phyloP scores from a whole-genome alignment of 805 yeast genomes.

The Pichia manshurica region DNA sequence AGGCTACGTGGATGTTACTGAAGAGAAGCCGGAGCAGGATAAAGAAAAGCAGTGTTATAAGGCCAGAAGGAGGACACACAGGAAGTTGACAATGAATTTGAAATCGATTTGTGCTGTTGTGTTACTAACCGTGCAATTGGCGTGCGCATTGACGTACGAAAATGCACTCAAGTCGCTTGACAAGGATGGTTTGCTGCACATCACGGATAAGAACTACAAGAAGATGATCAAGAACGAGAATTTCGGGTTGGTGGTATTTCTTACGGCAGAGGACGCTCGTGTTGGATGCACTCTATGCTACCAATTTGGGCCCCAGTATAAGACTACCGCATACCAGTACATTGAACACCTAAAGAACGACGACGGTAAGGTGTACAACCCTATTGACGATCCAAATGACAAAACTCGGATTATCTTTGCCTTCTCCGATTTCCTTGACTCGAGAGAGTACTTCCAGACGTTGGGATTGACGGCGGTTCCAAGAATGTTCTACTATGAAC shows the following conservation, averaged over 20 bases:
- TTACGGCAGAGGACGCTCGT: constrained; percentile 70
- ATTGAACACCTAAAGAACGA: constrained; percentile 30
- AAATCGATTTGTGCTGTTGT: background rate
- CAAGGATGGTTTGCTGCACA: constrained; percentile 13
- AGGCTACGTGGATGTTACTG: no score
- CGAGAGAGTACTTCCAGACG: constrained; percentile 45
- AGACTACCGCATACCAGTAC: constrained; percentile 57
- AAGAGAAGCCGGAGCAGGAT: no score
- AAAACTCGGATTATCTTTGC: constrained; percentile 52
- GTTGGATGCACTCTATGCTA: constrained; percentile 75
- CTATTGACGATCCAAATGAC: constrained; percentile 37
- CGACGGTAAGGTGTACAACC: constrained; percentile 39
- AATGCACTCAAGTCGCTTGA: constrained; percentile 14
- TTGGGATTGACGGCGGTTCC: constrained; percentile 71
- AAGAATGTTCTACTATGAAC: constrained; percentile 42
- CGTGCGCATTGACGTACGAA: constrained; percentile 18
- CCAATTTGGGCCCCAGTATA: constrained; percentile 61
- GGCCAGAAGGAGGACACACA: no score
- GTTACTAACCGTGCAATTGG: constrained; percentile 1
- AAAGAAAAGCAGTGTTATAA: no score
- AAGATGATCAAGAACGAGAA: constrained; percentile 56
- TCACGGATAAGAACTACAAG: constrained; percentile 59
- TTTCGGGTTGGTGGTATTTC: constrained; percentile 54
- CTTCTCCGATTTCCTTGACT: constrained; percentile 61
- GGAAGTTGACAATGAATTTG: background rate